Conservation (phyloP, 345 rosid species). For the Gossypium sturtianum region DNA sequence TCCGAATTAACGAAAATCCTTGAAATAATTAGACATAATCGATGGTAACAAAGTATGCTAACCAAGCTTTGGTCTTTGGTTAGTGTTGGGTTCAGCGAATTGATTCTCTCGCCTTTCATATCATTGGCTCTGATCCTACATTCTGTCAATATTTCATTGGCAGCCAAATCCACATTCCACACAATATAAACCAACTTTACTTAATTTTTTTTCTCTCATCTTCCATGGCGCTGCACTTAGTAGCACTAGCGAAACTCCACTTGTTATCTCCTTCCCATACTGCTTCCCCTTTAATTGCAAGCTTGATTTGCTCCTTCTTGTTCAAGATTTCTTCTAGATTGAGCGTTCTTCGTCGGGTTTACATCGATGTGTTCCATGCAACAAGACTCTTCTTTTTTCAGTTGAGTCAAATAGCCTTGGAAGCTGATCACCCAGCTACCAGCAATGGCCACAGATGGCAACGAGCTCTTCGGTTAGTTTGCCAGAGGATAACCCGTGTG, state of each 20-base stretch:
- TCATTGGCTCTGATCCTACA: background rate
- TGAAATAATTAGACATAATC: no score
- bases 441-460: slow-evolving; percentile 16
- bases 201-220: background rate
- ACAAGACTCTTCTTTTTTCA: slow-evolving; percentile 9
- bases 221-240: slow-evolving; percentile 18
- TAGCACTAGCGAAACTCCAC: slow-evolving; percentile 7
- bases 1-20: no score
- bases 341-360: background rate
- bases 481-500: slow-evolving; percentile 16
- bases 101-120: background rate
- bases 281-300: background rate
- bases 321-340: background rate
- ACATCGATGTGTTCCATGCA: background rate
- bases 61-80: no score
- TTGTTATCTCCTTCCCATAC: background rate
- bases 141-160: background rate
- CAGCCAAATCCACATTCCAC: background rate
- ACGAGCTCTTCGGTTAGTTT: slow-evolving; percentile 25
- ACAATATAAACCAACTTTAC: background rate
- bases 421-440: background rate
- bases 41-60: no score
- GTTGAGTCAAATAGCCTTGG: slow-evolving; percentile 14
- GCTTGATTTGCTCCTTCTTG: slow-evolving; percentile 1
- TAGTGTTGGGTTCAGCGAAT: background rate